These are phyloP conservation scores for Ceratobasidium sp. DNA, from an alignment of 1,284 basidiomycete species.

Conservation along the genomic window DNA sequence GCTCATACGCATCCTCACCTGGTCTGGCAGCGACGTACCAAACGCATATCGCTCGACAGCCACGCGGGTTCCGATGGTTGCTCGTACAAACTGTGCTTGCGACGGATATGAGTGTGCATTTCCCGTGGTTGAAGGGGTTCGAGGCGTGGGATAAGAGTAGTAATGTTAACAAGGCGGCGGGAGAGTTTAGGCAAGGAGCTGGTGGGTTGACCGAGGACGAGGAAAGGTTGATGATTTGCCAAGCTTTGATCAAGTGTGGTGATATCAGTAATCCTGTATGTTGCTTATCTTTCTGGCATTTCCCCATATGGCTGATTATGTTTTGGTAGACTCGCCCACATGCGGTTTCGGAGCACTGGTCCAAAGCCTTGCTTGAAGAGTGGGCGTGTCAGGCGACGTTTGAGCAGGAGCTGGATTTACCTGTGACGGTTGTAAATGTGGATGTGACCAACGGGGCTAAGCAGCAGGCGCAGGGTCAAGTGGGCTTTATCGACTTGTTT, in stretches of 20 bases:
- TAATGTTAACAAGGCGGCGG: constrained; percentile 13
- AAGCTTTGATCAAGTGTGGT: constrained; percentile 93
- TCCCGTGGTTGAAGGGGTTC: constrained; percentile 83
- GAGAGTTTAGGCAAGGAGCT: constrained; percentile 51
- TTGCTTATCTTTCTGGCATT: constrained; percentile 50
- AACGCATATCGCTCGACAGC: not conserved
- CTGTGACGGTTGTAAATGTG: constrained; percentile 70
- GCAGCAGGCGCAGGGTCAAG: constrained; percentile 85
- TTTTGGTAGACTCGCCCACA: constrained; percentile 84
- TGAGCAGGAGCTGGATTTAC: constrained; percentile 81
- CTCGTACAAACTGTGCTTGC: constrained; percentile 85
- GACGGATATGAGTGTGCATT: constrained; percentile 93
- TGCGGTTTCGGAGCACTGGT: constrained; percentile 90
- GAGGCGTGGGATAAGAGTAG: constrained; percentile 21
- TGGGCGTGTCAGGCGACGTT: constrained; percentile 89
- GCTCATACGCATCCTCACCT: constrained; percentile 25
- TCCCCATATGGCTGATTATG: constrained; percentile 24
- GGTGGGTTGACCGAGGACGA: constrained; percentile 60
- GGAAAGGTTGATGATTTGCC: constrained; percentile 77
- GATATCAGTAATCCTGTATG: constrained; percentile 96
- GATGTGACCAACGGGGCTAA: constrained; percentile 61
- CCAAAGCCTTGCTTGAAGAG: constrained; percentile 85
- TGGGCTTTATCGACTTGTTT: constrained; percentile 89
- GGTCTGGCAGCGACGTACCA: constrained; percentile 33
- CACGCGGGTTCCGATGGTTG: constrained; percentile 72